These are phyloP conservation scores for Chara braunii DNA, from an alignment of 139 green algal species.

Conservation along the genomic window DNA sequence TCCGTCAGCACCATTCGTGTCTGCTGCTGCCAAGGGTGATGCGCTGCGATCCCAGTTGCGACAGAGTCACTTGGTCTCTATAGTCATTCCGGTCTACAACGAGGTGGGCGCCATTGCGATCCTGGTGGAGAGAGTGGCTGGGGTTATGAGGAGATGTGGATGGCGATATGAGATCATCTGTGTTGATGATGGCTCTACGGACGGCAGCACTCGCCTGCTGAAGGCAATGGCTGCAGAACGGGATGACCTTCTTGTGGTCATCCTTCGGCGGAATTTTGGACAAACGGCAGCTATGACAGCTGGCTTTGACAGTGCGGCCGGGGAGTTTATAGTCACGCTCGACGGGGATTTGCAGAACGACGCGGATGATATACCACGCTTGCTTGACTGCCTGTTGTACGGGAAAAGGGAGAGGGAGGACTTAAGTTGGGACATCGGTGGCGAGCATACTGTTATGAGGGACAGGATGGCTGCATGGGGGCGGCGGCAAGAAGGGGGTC, in stretches of 20 bases:
- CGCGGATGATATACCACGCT: constrained; percentile 37
- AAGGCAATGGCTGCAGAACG: constrained; percentile 30
- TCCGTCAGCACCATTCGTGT: no score
- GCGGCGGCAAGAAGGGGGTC: not conserved
- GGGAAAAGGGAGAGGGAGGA: not conserved
- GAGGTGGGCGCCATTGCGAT: constrained; percentile 38
- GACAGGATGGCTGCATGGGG: constrained; percentile 4
- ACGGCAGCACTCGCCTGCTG: constrained; percentile 31
- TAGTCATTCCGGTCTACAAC: constrained; percentile 45
- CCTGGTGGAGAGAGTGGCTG: constrained; percentile 37
- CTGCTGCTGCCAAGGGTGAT: no score
- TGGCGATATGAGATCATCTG: constrained; percentile 44
- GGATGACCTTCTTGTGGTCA: constrained; percentile 21
- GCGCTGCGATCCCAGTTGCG: no score
- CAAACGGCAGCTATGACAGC: constrained; percentile 44
- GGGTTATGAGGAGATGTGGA: constrained; percentile 17
- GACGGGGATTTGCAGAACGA: constrained; percentile 46
- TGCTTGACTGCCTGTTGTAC: constrained; percentile 35
- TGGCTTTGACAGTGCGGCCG: constrained; percentile 33
- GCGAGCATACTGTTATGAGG: not conserved
- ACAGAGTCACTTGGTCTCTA: no score
- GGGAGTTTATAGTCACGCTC: constrained; percentile 41
- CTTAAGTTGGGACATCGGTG: constrained; percentile 3
- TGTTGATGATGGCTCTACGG: constrained; percentile 39
- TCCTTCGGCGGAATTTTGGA: constrained; percentile 44